Percentiles rank a stretch among this genome's conserved stretches.
Conservation (phyloP, 2,329 filamentous ascomycete species). For the Pseudogymnoascus sp. region DNA sequence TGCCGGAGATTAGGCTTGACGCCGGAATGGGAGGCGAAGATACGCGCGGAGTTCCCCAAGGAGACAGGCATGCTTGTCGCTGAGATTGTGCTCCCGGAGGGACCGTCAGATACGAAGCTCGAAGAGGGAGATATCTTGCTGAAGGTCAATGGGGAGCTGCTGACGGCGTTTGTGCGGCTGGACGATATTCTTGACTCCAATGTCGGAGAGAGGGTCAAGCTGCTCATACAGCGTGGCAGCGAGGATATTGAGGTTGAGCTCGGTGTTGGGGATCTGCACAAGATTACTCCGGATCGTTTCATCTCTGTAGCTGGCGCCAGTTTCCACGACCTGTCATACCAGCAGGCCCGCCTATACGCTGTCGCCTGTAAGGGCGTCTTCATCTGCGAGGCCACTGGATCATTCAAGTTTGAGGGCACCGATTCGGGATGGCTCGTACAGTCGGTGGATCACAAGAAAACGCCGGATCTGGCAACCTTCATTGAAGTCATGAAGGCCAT, state of each 20-base stretch:
- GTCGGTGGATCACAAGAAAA: slow-evolving; percentile 84
- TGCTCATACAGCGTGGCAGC: slow-evolving; percentile 83
- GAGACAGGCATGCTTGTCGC: slow-evolving; percentile 97
- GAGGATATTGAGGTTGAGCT: slow-evolving; percentile 80
- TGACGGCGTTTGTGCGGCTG: slow-evolving; percentile 86
- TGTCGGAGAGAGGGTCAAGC: slow-evolving; percentile 67
- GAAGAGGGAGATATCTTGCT: slow-evolving; percentile 91
- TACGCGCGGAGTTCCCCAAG: slow-evolving; percentile 75
- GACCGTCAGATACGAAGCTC: slow-evolving; percentile 77
- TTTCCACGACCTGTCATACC: slow-evolving; percentile 95
- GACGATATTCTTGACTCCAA: slow-evolving; percentile 87
- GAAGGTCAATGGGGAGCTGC: slow-evolving; percentile 84
- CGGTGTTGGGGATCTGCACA: slow-evolving; percentile 79
- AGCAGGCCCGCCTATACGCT: slow-evolving; percentile 91
- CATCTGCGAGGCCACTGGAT: slow-evolving; percentile 88
- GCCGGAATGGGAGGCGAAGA: slow-evolving; percentile 75
- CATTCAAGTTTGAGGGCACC: slow-evolving; percentile 86
- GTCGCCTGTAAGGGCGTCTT: slow-evolving; percentile 89
- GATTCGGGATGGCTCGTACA: slow-evolving; percentile 92
- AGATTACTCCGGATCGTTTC: slow-evolving; percentile 92
- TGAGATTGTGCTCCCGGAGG: slow-evolving; percentile 86
- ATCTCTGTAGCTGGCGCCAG: slow-evolving; percentile 88
- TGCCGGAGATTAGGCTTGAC: slow-evolving; percentile 82
- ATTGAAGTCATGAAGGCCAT: slow-evolving; percentile 85
- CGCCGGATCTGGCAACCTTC: slow-evolving; percentile 78